Evolutionary conservation across 2,329 filamentous ascomycete species (phyloP), one percentile per base, ranked within the genome.

Genomic region (Tympanopsis confertula): DNA sequence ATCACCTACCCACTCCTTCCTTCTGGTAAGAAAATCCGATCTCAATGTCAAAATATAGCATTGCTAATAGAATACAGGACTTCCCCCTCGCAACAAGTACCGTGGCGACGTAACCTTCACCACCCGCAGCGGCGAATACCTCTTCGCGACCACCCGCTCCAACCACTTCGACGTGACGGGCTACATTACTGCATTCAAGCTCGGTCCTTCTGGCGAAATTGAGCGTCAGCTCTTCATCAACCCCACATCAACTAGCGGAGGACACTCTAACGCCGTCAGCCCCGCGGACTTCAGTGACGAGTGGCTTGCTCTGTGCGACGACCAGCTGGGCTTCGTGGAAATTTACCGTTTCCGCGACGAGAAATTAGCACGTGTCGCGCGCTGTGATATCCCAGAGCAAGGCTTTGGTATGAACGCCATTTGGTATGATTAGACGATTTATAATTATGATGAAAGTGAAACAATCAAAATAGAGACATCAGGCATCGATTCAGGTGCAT

Each of bases 341-440:
- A 84, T 94, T 40, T 93, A 93, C 56, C 69, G 86, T 38, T 94
- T 86, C 83, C 70, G 81, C 45, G 80, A 87, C 41, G 86, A 91
- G 66, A 85, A 81, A 48, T 61, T 94, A 38, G 80, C 76, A 2
- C 66, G 86, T 3, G 86, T 93, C 5, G 86, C 86, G 13, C 69
- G 83, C 44, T 66, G 84, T 44, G 77, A 85, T 47, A 78, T 93
- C 26, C 77, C 78, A 4, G 86, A 93, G 63, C 84, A 83, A n/a
- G 86, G 86, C 1, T 94, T 94, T 55, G 86, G 86, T 2, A 94
- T 94, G 86, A 94, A 94, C 61, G 86, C 86, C n/a, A 87, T 93
- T 44, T 94, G 86, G 86, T 91, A 91, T 57, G 82, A 93, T 59
- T 86, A 50, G 5, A 24, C 41, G 38, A 13, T 19, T 44, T 4